Conservation (phyloP, 495 filamentous ascomycete genomes). For the Bathelium albidoporum region DNA sequence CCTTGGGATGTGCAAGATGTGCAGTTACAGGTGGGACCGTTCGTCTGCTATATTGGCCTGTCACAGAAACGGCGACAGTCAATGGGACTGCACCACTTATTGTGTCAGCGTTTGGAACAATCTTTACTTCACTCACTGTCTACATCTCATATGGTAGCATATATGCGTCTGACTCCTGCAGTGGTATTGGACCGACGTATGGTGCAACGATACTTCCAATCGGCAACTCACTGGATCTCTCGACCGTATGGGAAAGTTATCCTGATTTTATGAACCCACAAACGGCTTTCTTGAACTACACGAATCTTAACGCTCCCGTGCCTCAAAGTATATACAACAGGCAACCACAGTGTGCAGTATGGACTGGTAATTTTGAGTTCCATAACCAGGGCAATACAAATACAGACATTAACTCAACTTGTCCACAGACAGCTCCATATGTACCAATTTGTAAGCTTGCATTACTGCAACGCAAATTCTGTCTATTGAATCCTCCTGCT, state of each 20-base stretch:
- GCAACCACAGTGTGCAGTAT: constrained; percentile 2
- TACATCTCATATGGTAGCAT: constrained; percentile 1
- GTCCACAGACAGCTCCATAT: background rate
- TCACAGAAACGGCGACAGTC: background rate
- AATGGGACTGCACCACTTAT: background rate
- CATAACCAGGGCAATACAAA: no score
- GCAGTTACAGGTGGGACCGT: constrained; percentile 1
- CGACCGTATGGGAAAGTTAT: background rate
- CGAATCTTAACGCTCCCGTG: background rate
- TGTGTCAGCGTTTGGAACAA: background rate
- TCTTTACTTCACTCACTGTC: constrained; percentile 2
- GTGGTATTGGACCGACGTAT: constrained; percentile 1
- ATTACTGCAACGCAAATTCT: background rate
- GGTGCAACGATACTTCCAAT: background rate
- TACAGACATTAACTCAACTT: background rate
- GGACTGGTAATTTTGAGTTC: background rate
- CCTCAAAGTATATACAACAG: constrained; percentile 1
- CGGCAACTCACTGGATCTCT: background rate
- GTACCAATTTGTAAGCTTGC: background rate
- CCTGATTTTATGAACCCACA: background rate
- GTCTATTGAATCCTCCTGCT: background rate
- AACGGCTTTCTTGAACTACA: constrained; percentile 4
- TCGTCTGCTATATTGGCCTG: constrained; percentile 4
- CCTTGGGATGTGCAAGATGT: constrained; percentile 5
- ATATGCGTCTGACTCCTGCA: constrained; percentile 1